These are phyloP conservation scores for Cyathus striatus DNA, from an alignment of 768 basidiomycete genomes.

Conservation along the genomic window DNA sequence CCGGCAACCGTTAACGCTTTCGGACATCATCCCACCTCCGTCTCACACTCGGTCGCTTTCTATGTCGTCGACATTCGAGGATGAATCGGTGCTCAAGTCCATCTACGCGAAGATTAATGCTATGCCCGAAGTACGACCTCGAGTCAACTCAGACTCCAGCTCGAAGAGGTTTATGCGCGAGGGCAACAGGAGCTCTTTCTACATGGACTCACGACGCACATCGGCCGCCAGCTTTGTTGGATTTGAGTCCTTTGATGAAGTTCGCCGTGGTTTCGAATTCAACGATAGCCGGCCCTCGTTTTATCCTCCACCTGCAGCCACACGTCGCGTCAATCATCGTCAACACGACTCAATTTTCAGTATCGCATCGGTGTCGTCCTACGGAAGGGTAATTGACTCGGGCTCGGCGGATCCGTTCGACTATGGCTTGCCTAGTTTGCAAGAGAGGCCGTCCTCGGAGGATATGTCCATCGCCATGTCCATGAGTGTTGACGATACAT, in stretches of 20 bases:
- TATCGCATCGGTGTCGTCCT: constrained; percentile 77
- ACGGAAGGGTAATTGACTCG: constrained; percentile 59
- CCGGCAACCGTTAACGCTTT: constrained; percentile 47
- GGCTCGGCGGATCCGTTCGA: constrained; percentile 73
- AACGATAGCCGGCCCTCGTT: constrained; percentile 55
- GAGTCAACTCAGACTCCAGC: constrained; percentile 40
- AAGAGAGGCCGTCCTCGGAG: constrained; percentile 53
- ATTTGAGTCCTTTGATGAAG: constrained; percentile 71
- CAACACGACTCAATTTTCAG: constrained; percentile 62
- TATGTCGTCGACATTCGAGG: constrained; percentile 37
- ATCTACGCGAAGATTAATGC: constrained; percentile 45
- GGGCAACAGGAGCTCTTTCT: constrained; percentile 20
- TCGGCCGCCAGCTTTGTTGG: constrained; percentile 68
- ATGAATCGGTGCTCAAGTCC: constrained; percentile 49
- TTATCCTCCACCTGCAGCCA: constrained; percentile 48
- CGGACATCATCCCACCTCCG: constrained; percentile 72
- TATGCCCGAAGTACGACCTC: constrained; percentile 27
- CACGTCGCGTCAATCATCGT: constrained; percentile 31
- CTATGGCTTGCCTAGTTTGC: constrained; percentile 51
- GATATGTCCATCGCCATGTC: constrained; percentile 52
- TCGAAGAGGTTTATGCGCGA: constrained; percentile 17
- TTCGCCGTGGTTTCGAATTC: constrained; percentile 78
- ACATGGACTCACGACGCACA: constrained; percentile 31
- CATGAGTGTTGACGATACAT: constrained; percentile 68
- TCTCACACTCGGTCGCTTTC: constrained; percentile 42